Percentiles rank a stretch among this genome's conserved stretches.
Conservation (phyloP, 306 rosid species). For the Arachis stenosperma region DNA sequence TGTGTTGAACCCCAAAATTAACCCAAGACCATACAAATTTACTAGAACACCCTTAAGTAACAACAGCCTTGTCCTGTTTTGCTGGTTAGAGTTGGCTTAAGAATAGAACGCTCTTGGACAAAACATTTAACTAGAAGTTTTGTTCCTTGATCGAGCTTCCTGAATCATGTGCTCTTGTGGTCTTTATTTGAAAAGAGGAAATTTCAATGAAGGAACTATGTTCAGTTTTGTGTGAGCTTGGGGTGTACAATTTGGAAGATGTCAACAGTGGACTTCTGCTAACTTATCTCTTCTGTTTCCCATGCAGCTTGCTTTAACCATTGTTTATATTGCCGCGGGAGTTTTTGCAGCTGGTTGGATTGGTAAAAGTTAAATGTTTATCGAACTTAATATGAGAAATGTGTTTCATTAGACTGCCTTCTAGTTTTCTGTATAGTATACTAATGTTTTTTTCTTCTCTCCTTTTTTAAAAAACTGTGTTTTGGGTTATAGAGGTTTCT, state of each 20-base stretch:
- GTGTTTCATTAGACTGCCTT: conserved; percentile 24
- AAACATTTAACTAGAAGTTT: conserved; percentile 8
- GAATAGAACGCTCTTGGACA: not conserved
- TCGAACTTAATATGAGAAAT: conserved; percentile 33
- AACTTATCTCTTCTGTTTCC: conserved; percentile 41
- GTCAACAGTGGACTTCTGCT: conserved; percentile 33
- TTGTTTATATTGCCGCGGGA: conserved; percentile 86
- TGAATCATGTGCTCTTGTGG: conserved; percentile 2
- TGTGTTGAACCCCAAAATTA: not conserved
- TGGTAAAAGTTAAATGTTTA: conserved; percentile 57
- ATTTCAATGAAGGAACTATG: conserved; percentile 23
- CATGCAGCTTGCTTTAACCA: conserved; percentile 83
- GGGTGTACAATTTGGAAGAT: conserved; percentile 18
- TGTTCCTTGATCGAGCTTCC: not conserved
- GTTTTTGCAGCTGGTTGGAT: conserved; percentile 97
- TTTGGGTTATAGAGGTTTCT: conserved; percentile 75
- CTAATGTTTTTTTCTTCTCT: conserved; percentile 40
- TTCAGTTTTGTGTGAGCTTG: conserved; percentile 18
- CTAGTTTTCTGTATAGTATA: conserved; percentile 30
- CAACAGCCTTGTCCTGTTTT: not conserved
- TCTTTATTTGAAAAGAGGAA: conserved; percentile 1
- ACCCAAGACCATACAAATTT: conserved; percentile 21
- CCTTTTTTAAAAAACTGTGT: conserved; percentile 7
- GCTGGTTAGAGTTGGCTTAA: not conserved
- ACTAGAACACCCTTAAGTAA: not conserved